phyloP scores from a whole-genome alignment of 2,329 filamentous ascomycete genomes.

The Trichoderma gracile region DNA sequence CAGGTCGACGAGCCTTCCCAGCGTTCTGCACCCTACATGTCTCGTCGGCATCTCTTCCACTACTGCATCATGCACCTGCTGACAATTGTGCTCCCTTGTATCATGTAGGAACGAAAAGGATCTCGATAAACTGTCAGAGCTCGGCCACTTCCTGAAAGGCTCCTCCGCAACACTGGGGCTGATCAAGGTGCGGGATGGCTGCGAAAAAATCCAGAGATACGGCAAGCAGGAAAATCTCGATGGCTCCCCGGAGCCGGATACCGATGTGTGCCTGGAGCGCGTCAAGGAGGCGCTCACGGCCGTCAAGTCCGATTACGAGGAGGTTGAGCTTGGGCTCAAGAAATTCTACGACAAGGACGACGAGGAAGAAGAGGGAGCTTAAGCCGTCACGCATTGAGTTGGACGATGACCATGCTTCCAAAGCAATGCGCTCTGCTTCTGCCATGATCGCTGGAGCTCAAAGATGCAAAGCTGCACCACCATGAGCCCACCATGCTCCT shows the following conservation, averaged over 20 bases:
- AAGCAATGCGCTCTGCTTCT: slow-evolving; percentile 1
- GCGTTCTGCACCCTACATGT: not conserved
- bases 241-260: slow-evolving; percentile 66
- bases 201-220: slow-evolving; percentile 95
- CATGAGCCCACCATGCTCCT: not conserved
- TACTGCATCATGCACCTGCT: slow-evolving; percentile 12
- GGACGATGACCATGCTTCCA: not conserved
- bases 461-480: slow-evolving; percentile 1
- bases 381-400: not conserved
- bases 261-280: slow-evolving; percentile 65
- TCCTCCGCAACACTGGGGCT: slow-evolving; percentile 93
- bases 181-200: slow-evolving; percentile 85
- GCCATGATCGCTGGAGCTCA: not conserved
- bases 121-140: slow-evolving; percentile 72
- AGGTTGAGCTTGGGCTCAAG: slow-evolving; percentile 69
- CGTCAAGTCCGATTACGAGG: slow-evolving; percentile 75
- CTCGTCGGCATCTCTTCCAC: not conserved
- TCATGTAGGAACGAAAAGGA: slow-evolving; percentile 62
- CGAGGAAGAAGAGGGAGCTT: slow-evolving; percentile 22
- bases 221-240: slow-evolving; percentile 80
- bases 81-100: not conserved
- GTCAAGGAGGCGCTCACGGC: slow-evolving; percentile 69
- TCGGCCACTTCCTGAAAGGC: slow-evolving; percentile 96
- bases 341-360: slow-evolving; percentile 57
- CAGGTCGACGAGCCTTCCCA: not conserved